These are phyloP conservation scores for Cyberlindnera petersonii DNA, from an alignment of 805 yeast genomes.

Conservation along the genomic window DNA sequence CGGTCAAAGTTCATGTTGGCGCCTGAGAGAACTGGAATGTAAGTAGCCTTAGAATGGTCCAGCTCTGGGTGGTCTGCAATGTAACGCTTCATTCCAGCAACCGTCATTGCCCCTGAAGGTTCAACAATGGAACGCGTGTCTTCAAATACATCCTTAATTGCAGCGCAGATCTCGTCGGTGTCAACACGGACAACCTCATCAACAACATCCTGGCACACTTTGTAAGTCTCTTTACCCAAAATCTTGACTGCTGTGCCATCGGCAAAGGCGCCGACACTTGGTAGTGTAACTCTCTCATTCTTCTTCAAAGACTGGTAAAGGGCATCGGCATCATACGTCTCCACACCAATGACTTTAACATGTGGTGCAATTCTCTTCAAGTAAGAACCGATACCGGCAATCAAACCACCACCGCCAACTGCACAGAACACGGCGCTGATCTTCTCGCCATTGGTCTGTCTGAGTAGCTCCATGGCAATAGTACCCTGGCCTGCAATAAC, in stretches of 20 bases:
- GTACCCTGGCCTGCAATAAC: conserved; percentile 99
- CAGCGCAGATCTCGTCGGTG: conserved; percentile 95
- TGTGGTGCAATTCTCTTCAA: conserved; percentile 97
- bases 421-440: conserved; percentile 87
- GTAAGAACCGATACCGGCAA: conserved; percentile 88
- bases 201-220: conserved; percentile 70
- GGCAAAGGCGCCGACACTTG: conserved; percentile 91
- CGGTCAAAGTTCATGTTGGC: conserved; percentile 99
- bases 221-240: conserved; percentile 88
- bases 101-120: conserved; percentile 96
- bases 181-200: conserved; percentile 83
- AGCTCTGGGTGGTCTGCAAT: conserved; percentile 63
- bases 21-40: conserved; percentile 86
- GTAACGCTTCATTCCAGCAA: conserved; percentile 90
- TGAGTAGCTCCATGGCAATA: conserved; percentile 84
- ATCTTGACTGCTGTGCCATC: conserved; percentile 96
- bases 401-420: conserved; percentile 96
- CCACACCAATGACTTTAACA: conserved; percentile 92
- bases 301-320: conserved; percentile 63
- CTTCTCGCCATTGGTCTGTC: conserved; percentile 77
- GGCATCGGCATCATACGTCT: conserved; percentile 95
- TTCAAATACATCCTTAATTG: conserved; percentile 92
- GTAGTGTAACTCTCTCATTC: conserved; percentile 52
- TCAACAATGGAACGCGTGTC: conserved; percentile 93
- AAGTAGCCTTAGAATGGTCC: conserved; percentile 65